A percentile compares a stretch with the other conserved stretches of the same genome.
phyloP scores from a whole-genome alignment of 1,284 basidiomycete species.

The Entoloma clypeatum region DNA sequence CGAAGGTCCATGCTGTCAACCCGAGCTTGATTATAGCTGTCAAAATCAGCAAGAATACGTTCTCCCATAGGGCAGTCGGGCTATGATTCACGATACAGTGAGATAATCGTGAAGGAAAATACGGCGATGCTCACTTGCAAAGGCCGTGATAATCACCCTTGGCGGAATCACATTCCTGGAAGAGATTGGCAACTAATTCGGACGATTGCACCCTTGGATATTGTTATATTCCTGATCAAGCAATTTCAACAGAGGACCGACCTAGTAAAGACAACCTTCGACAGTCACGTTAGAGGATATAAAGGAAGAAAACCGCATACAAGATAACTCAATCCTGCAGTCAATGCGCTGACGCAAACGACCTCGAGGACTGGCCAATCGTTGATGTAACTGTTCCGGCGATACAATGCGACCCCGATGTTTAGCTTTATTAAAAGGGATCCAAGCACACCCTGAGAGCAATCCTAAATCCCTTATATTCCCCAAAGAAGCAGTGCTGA shows the following conservation, averaged over 20 bases:
- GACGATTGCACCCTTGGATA: slow-evolving; percentile 58
- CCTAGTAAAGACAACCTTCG: slow-evolving; percentile 51
- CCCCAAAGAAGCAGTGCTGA: slow-evolving; percentile 3
- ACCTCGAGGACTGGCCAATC: slow-evolving; percentile 68
- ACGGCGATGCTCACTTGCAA: slow-evolving; percentile 54
- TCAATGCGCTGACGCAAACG: slow-evolving; percentile 56
- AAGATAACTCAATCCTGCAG: slow-evolving; percentile 65
- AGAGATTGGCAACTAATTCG: slow-evolving; percentile 67
- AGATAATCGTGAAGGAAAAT: not conserved
- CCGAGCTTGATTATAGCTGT: slow-evolving; percentile 59
- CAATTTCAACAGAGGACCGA: slow-evolving; percentile 18
- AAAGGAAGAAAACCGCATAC: slow-evolving; percentile 31
- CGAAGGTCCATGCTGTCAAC: slow-evolving; percentile 72
- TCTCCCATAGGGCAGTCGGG: slow-evolving; percentile 60
- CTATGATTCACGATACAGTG: slow-evolving; percentile 34
- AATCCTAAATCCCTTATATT: slow-evolving; percentile 3
- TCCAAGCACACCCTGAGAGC: slow-evolving; percentile 55
- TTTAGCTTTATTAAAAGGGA: slow-evolving; percentile 64
- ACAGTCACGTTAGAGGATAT: slow-evolving; percentile 2
- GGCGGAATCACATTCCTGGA: slow-evolving; percentile 65
- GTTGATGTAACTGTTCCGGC: slow-evolving; percentile 51
- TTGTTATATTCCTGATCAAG: slow-evolving; percentile 4
- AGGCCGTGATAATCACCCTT: slow-evolving; percentile 68
- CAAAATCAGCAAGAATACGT: slow-evolving; percentile 60
- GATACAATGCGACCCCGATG: slow-evolving; percentile 56